These are phyloP conservation scores for Cystobasidium tubakii DNA, from an alignment of 768 basidiomycete species.

Conservation along the genomic window DNA sequence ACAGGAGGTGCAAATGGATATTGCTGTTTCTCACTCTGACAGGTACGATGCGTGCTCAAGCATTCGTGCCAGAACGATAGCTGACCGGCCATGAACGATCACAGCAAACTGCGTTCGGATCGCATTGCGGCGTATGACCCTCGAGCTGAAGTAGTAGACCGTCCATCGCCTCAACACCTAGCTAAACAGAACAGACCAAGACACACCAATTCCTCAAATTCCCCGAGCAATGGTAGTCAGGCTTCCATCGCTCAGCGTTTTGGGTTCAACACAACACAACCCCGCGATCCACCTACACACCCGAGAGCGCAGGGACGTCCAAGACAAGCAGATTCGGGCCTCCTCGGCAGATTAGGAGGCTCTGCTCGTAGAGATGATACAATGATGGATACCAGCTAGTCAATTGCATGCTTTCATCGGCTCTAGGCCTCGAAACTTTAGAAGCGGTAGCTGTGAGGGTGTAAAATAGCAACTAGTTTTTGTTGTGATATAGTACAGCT, in stretches of 20 bases:
- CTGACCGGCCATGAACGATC: too few species aligned
- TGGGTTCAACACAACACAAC: not conserved
- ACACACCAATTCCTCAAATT: not conserved
- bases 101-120: conserved; percentile 25
- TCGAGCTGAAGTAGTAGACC: conserved; percentile 3
- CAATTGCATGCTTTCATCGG: not conserved
- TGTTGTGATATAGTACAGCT: too few species aligned
- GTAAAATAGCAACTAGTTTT: too few species aligned
- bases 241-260: not conserved
- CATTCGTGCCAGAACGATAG: not conserved
- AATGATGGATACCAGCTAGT: not conserved
- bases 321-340: not conserved
- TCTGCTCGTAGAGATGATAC: not conserved
- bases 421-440: too few species aligned
- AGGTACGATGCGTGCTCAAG: not conserved
- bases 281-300: not conserved
- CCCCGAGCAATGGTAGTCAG: not conserved
- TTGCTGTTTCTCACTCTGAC: not conserved
- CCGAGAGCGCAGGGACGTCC: not conserved
- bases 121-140: conserved; percentile 6
- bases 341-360: not conserved
- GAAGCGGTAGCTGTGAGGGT: too few species aligned
- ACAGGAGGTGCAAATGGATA: not conserved
- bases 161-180: not conserved
- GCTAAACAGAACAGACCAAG: not conserved